Base-by-base conservation (phyloP, 1,284 basidiomycete species). In the Omphalotus olearius region DNA sequence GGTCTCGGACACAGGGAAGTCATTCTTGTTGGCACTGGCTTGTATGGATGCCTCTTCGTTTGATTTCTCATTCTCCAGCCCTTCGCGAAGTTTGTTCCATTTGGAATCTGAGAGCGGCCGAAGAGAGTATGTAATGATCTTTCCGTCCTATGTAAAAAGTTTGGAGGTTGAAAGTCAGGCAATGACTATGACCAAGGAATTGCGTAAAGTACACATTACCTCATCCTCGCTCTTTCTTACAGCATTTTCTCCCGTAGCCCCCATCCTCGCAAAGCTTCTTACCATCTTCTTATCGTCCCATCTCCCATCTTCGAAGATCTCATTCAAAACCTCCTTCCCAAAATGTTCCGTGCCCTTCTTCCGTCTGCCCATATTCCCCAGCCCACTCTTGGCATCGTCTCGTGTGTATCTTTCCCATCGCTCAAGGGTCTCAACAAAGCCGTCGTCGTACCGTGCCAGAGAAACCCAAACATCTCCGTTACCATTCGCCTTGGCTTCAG, bases 221-320 rank as follows among this genome's bases (percentile, higher is more conserved):
- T 68, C 65, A 25, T 63, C 60, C 39, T 72, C 65, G n/a, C 64
- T 66, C 46, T 63, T 67, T 4, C 69, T 54, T 9, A 60, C 61
- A 28, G 37, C 44, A 6, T 65, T 62, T 4, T 71, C 67, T 2
- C 64, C 65, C 16, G 65, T 58, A 2, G 66, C 59, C 1, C 78
- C 79, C 65, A 91, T 68, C 56, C 78, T 73, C 3, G 85, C 84
- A 66, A 91, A 91, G 52, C 78, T 79, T 51, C 75, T 69, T 41
- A 91, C 82, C 89, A 91, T 91, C 73, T 91, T 91, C 47, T 64
- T 66, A 44, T 69, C 72, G 62, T 92, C 90, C 83, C 86, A 90
- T 55, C 61, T 71, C 11, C 75, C 82, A 44, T 70, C 74, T 54
- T 59, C 62, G 59, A 83, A 88, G 41, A 78, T 59, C 52, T 73